Evolutionary conservation across 2,329 filamentous ascomycete species (phyloP).

Genomic region (Alternaria ethzedia): DNA sequence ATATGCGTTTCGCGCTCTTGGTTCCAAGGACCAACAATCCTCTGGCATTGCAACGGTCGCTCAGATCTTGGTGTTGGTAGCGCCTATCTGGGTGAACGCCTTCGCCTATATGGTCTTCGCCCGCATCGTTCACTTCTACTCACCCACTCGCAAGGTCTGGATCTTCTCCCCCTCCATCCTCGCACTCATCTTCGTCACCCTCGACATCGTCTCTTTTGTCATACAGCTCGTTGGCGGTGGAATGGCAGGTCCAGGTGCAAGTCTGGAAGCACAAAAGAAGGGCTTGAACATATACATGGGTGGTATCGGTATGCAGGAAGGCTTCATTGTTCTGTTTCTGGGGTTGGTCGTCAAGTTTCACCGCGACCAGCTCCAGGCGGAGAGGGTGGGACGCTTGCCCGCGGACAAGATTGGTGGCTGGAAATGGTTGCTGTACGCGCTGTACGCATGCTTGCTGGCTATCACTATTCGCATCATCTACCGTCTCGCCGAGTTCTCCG

Average conservation of each 20-base stretch:
- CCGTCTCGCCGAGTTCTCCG: conserved; percentile 55
- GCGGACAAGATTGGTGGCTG: conserved; percentile 18
- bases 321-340: conserved; percentile 36
- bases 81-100: conserved; percentile 53
- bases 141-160: conserved; percentile 26
- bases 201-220: conserved; percentile 54
- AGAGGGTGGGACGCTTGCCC: conserved; percentile 13
- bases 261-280: conserved; percentile 34
- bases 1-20: conserved; percentile 50
- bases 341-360: conserved; percentile 27
- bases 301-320: conserved; percentile 30
- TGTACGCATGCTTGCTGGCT: conserved; percentile 51
- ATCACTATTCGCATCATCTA: conserved; percentile 52
- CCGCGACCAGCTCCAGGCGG: conserved; percentile 19
- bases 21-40: conserved; percentile 50
- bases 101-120: conserved; percentile 51
- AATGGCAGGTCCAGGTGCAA: conserved; percentile 40
- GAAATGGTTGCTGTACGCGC: conserved; percentile 41
- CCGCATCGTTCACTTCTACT: conserved; percentile 49
- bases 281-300: conserved; percentile 53
- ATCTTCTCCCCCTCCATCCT: conserved; percentile 26
- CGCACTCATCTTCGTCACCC: conserved; percentile 47
- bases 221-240: conserved; percentile 50
- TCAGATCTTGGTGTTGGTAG: conserved; percentile 54
- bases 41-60: conserved; percentile 41